Base-by-base conservation (phyloP, 352 stramenopile genomes). In the Globisporangium camurandrum region DNA sequence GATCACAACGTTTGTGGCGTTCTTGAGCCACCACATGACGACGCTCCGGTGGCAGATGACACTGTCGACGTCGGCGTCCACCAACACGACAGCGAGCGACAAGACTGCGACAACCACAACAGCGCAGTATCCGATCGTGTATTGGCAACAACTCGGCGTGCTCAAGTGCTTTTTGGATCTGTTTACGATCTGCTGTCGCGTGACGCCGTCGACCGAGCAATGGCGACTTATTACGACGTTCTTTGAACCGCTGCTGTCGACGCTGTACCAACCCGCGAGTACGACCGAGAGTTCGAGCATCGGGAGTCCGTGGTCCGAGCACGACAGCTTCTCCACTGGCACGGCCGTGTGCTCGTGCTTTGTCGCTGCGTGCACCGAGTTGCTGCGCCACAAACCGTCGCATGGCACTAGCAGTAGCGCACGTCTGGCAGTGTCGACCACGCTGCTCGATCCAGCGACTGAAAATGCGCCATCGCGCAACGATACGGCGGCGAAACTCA, bases 281-380 rank as follows among this genome's bases (percentile, higher is more conserved):
- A 89, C 76, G 14, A 82, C 72, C 6, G 77, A 88, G 47, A 70
- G 67, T 30, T 89, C 79, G 3, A 82, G 64, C 2, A 71, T 88
- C 12, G 73, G 64, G 39, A 67, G 70, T 14, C 81, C 81, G 10
- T 94, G 84, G 84, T 63, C 67, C 2, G 74, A 90, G 20, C 58
- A 86, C 53, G 81, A 92, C 38, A 67, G 75, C 1, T 46, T 83
- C n/a, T 84, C 78, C 4, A 87, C 80, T 2, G 81, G 81, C 9
- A 86, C 72, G 2, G 81, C 75, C 1, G 63, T 92, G 40, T 92
- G 81, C 51, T 88, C 81, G 2, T 85, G 75, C 49, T 92, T 92
- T 49, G 81, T 92, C 8, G 77, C 74, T 11, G 81, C 80, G 5
- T 89, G 75, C 47, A 71, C 69, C 0, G 81, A 88, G 41, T 88